Evolutionary conservation across 2,329 filamentous ascomycete species (phyloP).

Genomic region (Lasiodiplodia sp.): DNA sequence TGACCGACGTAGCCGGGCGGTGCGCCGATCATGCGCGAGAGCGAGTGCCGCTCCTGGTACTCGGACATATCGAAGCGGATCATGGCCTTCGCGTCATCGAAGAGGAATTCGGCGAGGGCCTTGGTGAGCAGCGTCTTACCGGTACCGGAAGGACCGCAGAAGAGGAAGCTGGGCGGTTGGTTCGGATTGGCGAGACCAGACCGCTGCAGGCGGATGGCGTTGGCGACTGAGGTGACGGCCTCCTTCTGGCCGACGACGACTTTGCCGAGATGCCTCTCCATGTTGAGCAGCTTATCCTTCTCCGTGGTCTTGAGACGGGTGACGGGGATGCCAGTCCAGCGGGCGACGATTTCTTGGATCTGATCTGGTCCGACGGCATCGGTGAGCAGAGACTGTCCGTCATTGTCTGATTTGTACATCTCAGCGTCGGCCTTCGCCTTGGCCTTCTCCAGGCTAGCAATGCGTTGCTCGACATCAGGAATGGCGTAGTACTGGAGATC

Average conservation of each 20-base stretch:
- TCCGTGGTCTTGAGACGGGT: slow-evolving; percentile 93
- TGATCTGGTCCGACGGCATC: slow-evolving; percentile 96
- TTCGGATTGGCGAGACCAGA: slow-evolving; percentile 96
- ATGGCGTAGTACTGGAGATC: slow-evolving; percentile 98
- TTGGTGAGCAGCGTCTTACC: slow-evolving; percentile 98
- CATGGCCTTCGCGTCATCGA: slow-evolving; percentile 97
- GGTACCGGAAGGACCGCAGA: slow-evolving; percentile 97
- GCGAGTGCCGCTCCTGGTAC: slow-evolving; percentile 95
- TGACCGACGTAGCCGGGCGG: slow-evolving; percentile 97
- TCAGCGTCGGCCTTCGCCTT: slow-evolving; percentile 80
- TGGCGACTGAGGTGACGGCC: slow-evolving; percentile 90
- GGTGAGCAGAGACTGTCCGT: slow-evolving; percentile 73
- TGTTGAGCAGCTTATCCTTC: slow-evolving; percentile 97
- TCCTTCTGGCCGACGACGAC: slow-evolving; percentile 94
- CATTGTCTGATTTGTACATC: slow-evolving; percentile 62
- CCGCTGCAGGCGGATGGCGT: slow-evolving; percentile 92
- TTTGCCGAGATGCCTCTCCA: slow-evolving; percentile 86
- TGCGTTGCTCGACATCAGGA: slow-evolving; percentile 83
- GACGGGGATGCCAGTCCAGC: slow-evolving; percentile 98
- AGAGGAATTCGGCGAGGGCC: slow-evolving; percentile 95
- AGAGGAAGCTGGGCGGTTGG: slow-evolving; percentile 96
- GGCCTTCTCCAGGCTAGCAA: slow-evolving; percentile 80
- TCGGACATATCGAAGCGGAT: slow-evolving; percentile 99
- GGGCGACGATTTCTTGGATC: slow-evolving; percentile 97
- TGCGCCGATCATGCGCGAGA: slow-evolving; percentile 97